Conservation (phyloP, 495 filamentous ascomycete species). For the Penicillium cataractarum region DNA sequence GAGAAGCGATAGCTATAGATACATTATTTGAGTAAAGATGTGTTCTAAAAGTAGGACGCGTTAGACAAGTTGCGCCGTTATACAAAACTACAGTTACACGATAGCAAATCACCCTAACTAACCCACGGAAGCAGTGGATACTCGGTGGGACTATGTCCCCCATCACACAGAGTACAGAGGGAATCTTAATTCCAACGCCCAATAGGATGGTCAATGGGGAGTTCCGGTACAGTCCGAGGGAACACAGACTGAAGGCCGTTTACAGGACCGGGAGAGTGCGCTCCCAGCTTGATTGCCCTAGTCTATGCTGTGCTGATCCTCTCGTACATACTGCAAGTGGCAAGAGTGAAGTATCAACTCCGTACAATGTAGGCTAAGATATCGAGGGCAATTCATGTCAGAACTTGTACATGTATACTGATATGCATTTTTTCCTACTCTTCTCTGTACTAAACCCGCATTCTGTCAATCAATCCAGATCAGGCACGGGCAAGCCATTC, state of each 20-base stretch:
- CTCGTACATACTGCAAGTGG: neutral
- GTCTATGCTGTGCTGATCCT: neutral
- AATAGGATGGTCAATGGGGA: neutral
- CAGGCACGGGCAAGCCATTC: constrained; percentile 81
- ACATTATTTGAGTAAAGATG: neutral
- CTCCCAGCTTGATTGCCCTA: neutral
- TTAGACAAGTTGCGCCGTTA: neutral
- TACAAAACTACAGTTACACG: neutral
- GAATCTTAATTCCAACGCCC: neutral
- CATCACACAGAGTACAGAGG: neutral
- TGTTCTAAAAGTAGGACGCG: neutral
- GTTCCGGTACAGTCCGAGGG: neutral
- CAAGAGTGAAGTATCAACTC: neutral
- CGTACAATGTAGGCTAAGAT: neutral
- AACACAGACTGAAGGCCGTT: neutral
- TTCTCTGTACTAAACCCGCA: neutral
- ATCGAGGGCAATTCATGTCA: neutral
- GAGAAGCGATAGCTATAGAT: neutral
- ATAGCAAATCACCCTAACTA: neutral
- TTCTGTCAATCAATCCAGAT: constrained; percentile 58
- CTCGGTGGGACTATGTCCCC: neutral
- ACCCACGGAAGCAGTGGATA: neutral
- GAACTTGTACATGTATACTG: too few species aligned
- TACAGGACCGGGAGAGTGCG: neutral
- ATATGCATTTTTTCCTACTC: too few species aligned